Percentiles rank a stretch among this genome's conserved stretches.
Evolutionary conservation across 164 flowering plant genomes (phyloP).

Genomic region (Kingdonia uniflora): DNA sequence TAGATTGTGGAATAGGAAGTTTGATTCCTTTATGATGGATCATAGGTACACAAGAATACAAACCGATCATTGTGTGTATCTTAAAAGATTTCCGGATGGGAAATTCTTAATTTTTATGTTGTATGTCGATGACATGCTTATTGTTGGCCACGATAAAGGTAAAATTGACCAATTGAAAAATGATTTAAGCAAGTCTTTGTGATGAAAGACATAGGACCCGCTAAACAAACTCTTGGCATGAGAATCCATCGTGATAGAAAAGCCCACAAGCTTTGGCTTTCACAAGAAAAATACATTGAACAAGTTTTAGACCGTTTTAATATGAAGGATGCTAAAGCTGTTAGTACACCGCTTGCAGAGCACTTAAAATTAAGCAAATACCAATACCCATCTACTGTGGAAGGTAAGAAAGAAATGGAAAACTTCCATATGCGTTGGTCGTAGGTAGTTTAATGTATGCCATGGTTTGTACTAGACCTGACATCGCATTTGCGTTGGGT

Average conservation of each 20-base stretch:
- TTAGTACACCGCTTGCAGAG: neutral
- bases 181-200: neutral
- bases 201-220: conserved; percentile 4
- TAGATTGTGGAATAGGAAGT: neutral
- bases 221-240: conserved; percentile 2
- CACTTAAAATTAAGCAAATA: neutral
- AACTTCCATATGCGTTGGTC: conserved; percentile 4
- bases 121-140: conserved; percentile 6
- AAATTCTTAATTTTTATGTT: neutral
- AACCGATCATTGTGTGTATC: neutral
- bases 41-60: neutral
- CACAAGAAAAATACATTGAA: conserved; percentile 5
- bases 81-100: neutral
- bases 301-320: conserved; percentile 1
- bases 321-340: neutral
- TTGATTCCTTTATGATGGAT: neutral
- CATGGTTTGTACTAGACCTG: neutral
- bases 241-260: conserved; percentile 1
- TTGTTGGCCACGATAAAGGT: neutral
- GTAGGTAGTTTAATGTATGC: conserved; percentile 5
- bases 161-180: neutral
- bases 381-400: neutral
- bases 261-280: neutral
- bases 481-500: neutral
- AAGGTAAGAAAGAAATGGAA: neutral